These are phyloP conservation scores for Lumnitzera littorea DNA, from an alignment of 345 rosid genomes.

Conservation along the genomic window DNA sequence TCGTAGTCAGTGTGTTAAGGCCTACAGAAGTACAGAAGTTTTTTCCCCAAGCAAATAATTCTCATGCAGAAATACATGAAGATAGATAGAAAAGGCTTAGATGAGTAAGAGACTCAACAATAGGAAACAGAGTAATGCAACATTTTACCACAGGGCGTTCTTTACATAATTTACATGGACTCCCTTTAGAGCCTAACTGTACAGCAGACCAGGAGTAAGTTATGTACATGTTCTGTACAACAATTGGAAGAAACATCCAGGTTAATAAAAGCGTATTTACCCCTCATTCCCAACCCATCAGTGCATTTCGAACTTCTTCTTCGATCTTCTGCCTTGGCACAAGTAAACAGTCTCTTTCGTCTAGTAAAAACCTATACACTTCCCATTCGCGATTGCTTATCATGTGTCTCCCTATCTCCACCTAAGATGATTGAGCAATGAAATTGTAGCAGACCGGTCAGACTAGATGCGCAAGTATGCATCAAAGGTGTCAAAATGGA, in stretches of 20 bases:
- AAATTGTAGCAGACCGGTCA: background rate
- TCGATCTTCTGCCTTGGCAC: conserved; percentile 47
- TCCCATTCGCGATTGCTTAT: conserved; percentile 55
- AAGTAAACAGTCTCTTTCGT: conserved; percentile 34
- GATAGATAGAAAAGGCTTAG: too few species aligned
- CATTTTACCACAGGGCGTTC: too few species aligned
- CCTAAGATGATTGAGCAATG: conserved; percentile 23
- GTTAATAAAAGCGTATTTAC: background rate
- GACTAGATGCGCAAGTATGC: background rate
- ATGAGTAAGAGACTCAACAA: too few species aligned
- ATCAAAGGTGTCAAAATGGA: background rate
- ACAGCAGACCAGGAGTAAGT: too few species aligned
- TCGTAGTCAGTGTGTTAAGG: too few species aligned
- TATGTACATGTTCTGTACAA: conserved; percentile 1
- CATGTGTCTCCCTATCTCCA: conserved; percentile 56
- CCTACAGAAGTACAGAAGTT: too few species aligned
- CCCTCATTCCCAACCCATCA: conserved; percentile 63
- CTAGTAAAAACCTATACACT: conserved; percentile 54
- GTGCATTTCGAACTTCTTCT: conserved; percentile 32
- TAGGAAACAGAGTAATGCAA: too few species aligned
- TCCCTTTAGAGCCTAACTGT: too few species aligned
- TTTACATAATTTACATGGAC: too few species aligned
- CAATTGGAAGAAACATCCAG: background rate
- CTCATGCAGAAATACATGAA: too few species aligned
- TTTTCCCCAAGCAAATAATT: too few species aligned